A percentile compares a stretch with the other conserved stretches of the same genome.
Conservation (phyloP, 768 basidiomycete genomes). For the Tulasnella sp. region DNA sequence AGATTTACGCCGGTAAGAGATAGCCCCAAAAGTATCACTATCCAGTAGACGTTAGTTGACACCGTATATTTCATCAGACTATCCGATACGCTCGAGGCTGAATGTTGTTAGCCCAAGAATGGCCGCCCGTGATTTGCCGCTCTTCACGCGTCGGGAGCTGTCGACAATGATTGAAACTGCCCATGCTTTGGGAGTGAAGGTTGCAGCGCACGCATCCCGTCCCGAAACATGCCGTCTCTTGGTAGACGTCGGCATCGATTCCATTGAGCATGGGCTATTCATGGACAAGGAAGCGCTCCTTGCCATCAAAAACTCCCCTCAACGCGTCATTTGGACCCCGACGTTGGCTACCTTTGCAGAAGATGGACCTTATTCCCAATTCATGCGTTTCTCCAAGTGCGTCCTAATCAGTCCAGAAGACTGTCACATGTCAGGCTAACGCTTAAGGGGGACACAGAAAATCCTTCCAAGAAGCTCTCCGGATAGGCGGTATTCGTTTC, state of each 20-base stretch:
- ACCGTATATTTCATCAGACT: slow-evolving; percentile 31
- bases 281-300: slow-evolving; percentile 16
- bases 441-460: neutral
- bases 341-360: slow-evolving; percentile 38
- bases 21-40: neutral
- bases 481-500: slow-evolving; percentile 34
- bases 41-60: neutral
- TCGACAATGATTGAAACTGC: slow-evolving; percentile 40
- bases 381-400: neutral
- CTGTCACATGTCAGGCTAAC: neutral
- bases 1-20: slow-evolving; percentile 38
- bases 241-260: slow-evolving; percentile 30
- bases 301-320: neutral
- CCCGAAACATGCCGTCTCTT: slow-evolving; percentile 29
- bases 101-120: slow-evolving; percentile 30
- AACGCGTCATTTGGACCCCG: slow-evolving; percentile 40
- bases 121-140: slow-evolving; percentile 28
- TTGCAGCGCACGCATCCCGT: slow-evolving; percentile 42
- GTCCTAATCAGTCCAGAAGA: neutral
- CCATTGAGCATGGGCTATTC: slow-evolving; percentile 44
- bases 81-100: slow-evolving; percentile 39
- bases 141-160: slow-evolving; percentile 38
- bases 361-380: neutral
- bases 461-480: slow-evolving; percentile 36
- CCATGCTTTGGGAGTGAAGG: slow-evolving; percentile 41